Evolutionary conservation across 257 asterid genomes (phyloP), one percentile per base, ranked within the genome.

Genomic region (Lithospermum erythrorhizon): DNA sequence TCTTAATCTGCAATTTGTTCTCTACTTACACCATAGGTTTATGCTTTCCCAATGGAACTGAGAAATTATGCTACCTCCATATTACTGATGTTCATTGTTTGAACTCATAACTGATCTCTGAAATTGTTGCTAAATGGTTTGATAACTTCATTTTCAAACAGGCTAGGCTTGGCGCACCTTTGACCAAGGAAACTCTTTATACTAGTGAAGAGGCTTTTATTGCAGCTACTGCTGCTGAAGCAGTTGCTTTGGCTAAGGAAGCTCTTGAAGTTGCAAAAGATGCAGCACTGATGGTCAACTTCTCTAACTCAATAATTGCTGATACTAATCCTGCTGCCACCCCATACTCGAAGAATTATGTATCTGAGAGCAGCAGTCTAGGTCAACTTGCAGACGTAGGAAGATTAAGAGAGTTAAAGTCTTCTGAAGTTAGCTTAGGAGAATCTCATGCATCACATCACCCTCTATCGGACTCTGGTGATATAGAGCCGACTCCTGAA

Each of bases 171-270:
- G 80, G 77, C 64, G 73, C 84, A 45, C 69, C 76, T 59, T 78
- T 71, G 68, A 74, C 76, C 55, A 76, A 73, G 53, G 86, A 81
- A 59, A 61, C 73, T 55, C 82, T 79, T 70, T 69, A 76, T 73
- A 72, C 87, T 55, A 74, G 78, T 67, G 95, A 86, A 78, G 96
- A 86, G 73, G 82, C 94, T 54, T 73, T 75, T 29, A 76, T 88
- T 65, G 81, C 84, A 61, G 98, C 94, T 25, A 94, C 97, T 72
- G 95, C 98, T 45, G 83, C 97, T 53, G 98, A 91, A 78, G 96
- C 95, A 41, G 86, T 88, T 68, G 86, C 95, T 59, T 78, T 91
- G 63, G 98, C 98, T 64, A 88, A 83, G 75, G 95, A 84, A 49
- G 98, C 98, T 65, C 72, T 86, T 49, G 78, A 84, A 71, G 83